Conservation (phyloP, 495 filamentous ascomycete species). For the Daldinia childiae region DNA sequence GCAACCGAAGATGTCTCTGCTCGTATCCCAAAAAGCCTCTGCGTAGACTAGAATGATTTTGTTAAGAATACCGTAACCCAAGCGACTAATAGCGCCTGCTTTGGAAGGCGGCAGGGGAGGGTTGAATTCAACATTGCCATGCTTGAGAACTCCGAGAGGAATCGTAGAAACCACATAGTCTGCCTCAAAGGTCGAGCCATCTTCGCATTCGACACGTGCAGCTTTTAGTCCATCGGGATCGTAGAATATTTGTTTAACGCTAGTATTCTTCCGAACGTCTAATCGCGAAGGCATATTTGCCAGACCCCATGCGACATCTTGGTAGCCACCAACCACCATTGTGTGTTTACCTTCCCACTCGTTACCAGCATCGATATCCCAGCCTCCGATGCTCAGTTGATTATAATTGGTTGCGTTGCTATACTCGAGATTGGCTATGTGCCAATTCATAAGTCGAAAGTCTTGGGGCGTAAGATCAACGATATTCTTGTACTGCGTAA, state of each 20-base stretch:
- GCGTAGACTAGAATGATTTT: constrained; percentile 94
- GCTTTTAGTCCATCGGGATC: constrained; percentile 40
- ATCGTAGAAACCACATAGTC: constrained; percentile 90
- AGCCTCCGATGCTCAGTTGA: constrained; percentile 86
- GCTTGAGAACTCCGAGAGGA: constrained; percentile 89
- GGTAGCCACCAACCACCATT: constrained; percentile 91
- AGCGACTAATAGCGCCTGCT: constrained; percentile 76
- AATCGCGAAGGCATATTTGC: constrained; percentile 77
- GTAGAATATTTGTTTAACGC: constrained; percentile 44
- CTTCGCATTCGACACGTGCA: constrained; percentile 76
- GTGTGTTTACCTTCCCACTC: constrained; percentile 96
- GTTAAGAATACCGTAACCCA: constrained; percentile 95
- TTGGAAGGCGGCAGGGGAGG: constrained; percentile 91
- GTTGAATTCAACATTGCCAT: constrained; percentile 75
- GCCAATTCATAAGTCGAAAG: constrained; percentile 94
- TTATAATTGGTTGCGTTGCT: constrained; percentile 90
- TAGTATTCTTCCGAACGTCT: constrained; percentile 76
- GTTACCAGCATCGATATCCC: constrained; percentile 97
- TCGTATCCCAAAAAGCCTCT: constrained; percentile 90
- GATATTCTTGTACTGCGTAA: constrained; percentile 84
- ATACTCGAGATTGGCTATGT: constrained; percentile 97
- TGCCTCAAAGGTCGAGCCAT: constrained; percentile 79
- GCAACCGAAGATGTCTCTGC: constrained; percentile 92
- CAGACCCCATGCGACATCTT: constrained; percentile 85
- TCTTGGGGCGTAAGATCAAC: constrained; percentile 86